These are phyloP conservation scores for Jaenimonas drosophilae DNA, from an alignment of 208 protist species.

Conservation along the genomic window DNA sequence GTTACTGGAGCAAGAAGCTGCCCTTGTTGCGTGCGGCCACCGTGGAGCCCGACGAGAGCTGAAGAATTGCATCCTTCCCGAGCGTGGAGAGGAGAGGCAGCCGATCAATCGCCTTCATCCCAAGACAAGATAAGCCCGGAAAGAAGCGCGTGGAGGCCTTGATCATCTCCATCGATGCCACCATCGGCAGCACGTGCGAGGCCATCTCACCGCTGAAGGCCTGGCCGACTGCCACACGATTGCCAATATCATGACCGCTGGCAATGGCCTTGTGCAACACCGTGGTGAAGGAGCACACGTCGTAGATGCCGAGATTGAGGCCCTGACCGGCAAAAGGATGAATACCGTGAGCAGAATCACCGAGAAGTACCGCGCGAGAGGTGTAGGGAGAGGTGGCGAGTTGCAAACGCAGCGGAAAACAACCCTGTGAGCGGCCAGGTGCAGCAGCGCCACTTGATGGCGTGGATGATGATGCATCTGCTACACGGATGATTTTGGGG, in stretches of 20 bases:
- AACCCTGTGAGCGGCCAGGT: slow-evolving; percentile 60
- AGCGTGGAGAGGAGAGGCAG: slow-evolving; percentile 59
- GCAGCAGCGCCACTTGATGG: too few relatives aligned
- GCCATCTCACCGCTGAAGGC: slow-evolving; percentile 69
- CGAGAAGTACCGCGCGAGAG: slow-evolving; percentile 51
- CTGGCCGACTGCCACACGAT: slow-evolving; percentile 52
- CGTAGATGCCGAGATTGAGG: slow-evolving; percentile 87
- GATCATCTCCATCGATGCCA: slow-evolving; percentile 66
- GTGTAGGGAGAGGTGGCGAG: slow-evolving; percentile 50
- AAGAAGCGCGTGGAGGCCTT: slow-evolving; percentile 37
- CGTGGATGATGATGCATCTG: too few relatives aligned
- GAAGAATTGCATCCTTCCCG: slow-evolving; percentile 65
- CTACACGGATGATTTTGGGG: slow-evolving; percentile 57
- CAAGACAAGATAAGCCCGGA: slow-evolving; percentile 38
- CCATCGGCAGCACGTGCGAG: slow-evolving; percentile 63
- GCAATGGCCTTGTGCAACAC: slow-evolving; percentile 52
- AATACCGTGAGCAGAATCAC: slow-evolving; percentile 87
- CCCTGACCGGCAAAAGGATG: slow-evolving; percentile 91
- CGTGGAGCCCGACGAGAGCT: slow-evolving; percentile 62
- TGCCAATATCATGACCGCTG: slow-evolving; percentile 72
- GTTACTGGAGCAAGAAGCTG: slow-evolving; percentile 38
- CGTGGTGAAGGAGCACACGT: slow-evolving; percentile 59
- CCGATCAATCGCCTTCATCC: slow-evolving; percentile 61
- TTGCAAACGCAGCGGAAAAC: slow-evolving; percentile 64
- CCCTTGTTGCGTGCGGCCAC: slow-evolving; percentile 52